Percentiles rank a stretch among this genome's conserved stretches.
Evolutionary conservation across 306 rosid genomes (phyloP).

Genomic region (Quercus parvula): DNA sequence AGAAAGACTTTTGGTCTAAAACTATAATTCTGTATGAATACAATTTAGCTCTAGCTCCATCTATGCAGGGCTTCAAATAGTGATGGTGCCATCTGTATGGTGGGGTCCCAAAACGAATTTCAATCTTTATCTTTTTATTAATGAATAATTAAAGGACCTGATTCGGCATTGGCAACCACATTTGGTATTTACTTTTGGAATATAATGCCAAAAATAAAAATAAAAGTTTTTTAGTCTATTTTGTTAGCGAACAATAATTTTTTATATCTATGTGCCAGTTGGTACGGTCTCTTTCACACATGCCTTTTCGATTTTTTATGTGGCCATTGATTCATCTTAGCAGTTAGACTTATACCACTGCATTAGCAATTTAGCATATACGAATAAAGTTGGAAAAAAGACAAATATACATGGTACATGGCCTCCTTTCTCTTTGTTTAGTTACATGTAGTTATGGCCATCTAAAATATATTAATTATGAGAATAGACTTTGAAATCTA

Average conservation of each 20-base stretch:
- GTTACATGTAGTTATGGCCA: too few relatives aligned
- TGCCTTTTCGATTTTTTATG: background rate
- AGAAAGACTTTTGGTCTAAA: background rate
- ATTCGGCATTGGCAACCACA: conserved; percentile 11
- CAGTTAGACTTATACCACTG: background rate
- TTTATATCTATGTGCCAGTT: background rate
- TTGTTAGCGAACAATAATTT: background rate
- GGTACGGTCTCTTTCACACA: background rate
- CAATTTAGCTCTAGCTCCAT: background rate
- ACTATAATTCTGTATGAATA: too few relatives aligned
- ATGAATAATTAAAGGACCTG: conserved; percentile 9
- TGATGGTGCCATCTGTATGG: background rate
- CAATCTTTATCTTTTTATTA: background rate
- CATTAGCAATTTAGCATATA: too few relatives aligned
- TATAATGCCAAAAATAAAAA: background rate
- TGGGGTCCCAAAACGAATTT: background rate
- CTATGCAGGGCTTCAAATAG: background rate
- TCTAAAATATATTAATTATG: too few relatives aligned
- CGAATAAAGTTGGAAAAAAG: too few relatives aligned
- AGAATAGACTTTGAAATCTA: too few relatives aligned
- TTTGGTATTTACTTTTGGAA: background rate
- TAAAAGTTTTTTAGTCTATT: background rate
- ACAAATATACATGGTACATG: background rate
- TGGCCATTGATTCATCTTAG: background rate
- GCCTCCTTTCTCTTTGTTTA: too few relatives aligned